phyloP scores from a whole-genome alignment of 352 stramenopile genomes.

The Pythium pyrilobum region DNA sequence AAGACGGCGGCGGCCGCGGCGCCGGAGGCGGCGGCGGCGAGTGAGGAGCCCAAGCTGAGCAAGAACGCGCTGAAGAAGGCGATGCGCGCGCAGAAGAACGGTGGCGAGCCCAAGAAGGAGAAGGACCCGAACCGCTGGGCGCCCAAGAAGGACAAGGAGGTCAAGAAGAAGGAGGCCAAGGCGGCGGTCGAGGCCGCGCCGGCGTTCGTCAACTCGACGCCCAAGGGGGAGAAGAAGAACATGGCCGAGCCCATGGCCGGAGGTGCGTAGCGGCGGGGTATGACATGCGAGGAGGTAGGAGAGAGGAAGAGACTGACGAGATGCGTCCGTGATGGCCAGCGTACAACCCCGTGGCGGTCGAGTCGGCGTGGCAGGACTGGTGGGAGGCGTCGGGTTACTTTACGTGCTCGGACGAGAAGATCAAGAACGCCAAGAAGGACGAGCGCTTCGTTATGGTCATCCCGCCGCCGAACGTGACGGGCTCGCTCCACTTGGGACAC shows the following conservation, averaged over 20 bases:
- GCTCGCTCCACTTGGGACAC: constrained; percentile 96
- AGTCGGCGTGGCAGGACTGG: constrained; percentile 98
- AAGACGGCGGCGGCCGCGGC: constrained; percentile 10
- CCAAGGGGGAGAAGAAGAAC: constrained; percentile 94
- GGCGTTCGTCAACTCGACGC: constrained; percentile 91
- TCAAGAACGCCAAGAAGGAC: constrained; percentile 58
- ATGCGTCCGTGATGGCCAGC: constrained; percentile 31
- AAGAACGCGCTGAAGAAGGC: constrained; percentile 97
- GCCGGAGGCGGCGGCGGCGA: constrained; percentile 10
- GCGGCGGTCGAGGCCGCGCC: constrained; percentile 19
- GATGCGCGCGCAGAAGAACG: constrained; percentile 75
- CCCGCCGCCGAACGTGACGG: constrained; percentile 80
- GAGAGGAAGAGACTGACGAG: background rate
- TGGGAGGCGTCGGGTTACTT: constrained; percentile 97
- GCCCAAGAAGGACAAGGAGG: constrained; percentile 82
- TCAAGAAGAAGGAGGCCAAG: constrained; percentile 75
- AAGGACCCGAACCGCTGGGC: constrained; percentile 92
- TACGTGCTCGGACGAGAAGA: constrained; percentile 86
- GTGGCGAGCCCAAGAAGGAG: constrained; percentile 91
- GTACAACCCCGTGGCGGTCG: constrained; percentile 96
- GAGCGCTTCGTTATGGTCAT: constrained; percentile 98
- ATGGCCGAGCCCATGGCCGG: constrained; percentile 85
- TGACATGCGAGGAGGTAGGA: background rate
- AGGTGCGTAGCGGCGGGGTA: background rate
- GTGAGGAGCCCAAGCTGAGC: constrained; percentile 78